Evolutionary conservation across 768 basidiomycete genomes (phyloP), one percentile per base, ranked within the genome.

Genomic region (Amanita exitialis): DNA sequence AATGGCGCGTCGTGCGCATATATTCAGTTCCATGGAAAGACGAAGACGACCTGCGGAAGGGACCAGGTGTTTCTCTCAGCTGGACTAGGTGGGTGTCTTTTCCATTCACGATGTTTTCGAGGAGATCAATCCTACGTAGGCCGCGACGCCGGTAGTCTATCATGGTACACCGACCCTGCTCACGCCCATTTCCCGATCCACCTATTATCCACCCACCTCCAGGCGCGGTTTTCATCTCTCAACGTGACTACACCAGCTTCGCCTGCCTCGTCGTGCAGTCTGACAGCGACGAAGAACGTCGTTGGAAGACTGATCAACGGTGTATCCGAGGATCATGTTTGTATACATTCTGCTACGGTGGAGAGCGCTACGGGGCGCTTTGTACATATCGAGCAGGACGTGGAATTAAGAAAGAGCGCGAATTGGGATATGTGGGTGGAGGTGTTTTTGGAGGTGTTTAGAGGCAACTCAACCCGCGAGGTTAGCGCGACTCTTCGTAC

Each of bases 1-100:
- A 48, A 4, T 23, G 27, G 27, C 30, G 30, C 61, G 3, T 64
- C 66, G 0, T 76, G 76, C 39, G 74, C 69, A 4, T 76, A 69
- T 43, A 63, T 76, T 18, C 75, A 78, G 47, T 54, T 78, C 28
- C 75, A 78, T 41, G 76, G 73, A 2, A 78, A 78, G 60, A 66
- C 58, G 0, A 28, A 56, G 3, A 58, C 56, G 15, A 67, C 72
- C 0, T 78, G 76, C 52, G 47, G 59, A 0, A 54, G 48, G 0
- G 74, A 75, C 45, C 64, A 66, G 1, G 62, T 73, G 2, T 76
- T 78, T 58, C 56, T 77, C 3, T 76, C 76, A 3, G 63, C 66
- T 15, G 75, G 75, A 27, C 64, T 76, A 10, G 70, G 75, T 73
- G 59, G 28, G 64, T 51, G 16, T n/a, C 15, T 41, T 20, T 32